Percentiles rank a stretch among this genome's conserved stretches.
These are phyloP conservation scores for Penicillium griseofulvum DNA, from an alignment of 2,329 filamentous ascomycete genomes.

Conservation along the genomic window DNA sequence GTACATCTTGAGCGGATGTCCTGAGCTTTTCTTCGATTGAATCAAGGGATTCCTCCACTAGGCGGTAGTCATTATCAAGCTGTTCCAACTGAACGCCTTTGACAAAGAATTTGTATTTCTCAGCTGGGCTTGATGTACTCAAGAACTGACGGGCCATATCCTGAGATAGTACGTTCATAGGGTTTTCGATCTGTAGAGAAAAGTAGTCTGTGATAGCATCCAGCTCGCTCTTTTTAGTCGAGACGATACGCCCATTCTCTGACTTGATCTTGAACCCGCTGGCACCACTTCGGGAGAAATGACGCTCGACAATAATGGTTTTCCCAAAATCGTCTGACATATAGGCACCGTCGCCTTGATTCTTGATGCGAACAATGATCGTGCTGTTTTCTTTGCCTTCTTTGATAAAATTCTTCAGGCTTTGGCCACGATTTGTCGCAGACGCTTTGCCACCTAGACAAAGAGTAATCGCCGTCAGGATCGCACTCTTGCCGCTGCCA, in stretches of 20 bases:
- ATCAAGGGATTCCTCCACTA: slow-evolving; percentile 77
- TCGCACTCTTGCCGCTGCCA: slow-evolving; percentile 94
- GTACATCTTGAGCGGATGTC: slow-evolving; percentile 62
- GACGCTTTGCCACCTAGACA: slow-evolving; percentile 95
- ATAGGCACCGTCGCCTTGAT: slow-evolving; percentile 80
- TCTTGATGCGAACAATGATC: slow-evolving; percentile 84
- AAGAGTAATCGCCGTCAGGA: slow-evolving; percentile 86
- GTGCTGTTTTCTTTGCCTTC: slow-evolving; percentile 70
- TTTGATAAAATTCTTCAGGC: slow-evolving; percentile 86
- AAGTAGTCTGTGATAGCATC: slow-evolving; percentile 94
- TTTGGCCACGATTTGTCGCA: slow-evolving; percentile 86
- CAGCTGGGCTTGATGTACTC: slow-evolving; percentile 72
- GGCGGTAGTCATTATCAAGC: slow-evolving; percentile 83
- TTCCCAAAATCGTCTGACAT: slow-evolving; percentile 78
- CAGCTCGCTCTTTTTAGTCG: slow-evolving; percentile 79
- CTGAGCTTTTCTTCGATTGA: slow-evolving; percentile 64
- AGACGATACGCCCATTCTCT: slow-evolving; percentile 66
- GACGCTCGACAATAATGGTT: slow-evolving; percentile 84
- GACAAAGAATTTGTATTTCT: slow-evolving; percentile 96
- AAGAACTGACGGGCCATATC: slow-evolving; percentile 93
- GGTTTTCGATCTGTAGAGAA: slow-evolving; percentile 91
- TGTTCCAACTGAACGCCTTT: slow-evolving; percentile 92
- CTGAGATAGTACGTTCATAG: slow-evolving; percentile 91
- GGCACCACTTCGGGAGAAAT: slow-evolving; percentile 71
- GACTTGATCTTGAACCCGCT: slow-evolving; percentile 88